Percentiles rank a stretch among this genome's conserved stretches.
Evolutionary conservation across 176 grass and related monocot genomes (phyloP).

Genomic region (Aegilops tauschii): DNA sequence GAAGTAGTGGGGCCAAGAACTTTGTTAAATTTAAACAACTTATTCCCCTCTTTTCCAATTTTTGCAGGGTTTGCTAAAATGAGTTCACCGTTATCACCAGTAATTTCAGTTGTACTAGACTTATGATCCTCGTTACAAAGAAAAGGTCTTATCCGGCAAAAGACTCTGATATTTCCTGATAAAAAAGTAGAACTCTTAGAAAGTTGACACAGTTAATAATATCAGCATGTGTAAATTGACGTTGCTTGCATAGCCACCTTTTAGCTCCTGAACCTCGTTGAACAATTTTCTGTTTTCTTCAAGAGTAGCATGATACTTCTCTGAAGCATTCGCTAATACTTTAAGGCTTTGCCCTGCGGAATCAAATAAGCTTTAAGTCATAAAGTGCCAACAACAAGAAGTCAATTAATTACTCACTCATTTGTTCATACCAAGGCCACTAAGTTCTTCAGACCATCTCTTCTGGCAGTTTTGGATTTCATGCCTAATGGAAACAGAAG

Average conservation of each 20-base stretch:
- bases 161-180: conserved; percentile 91
- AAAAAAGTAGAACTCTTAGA: neutral
- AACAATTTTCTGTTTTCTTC: conserved; percentile 74
- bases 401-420: neutral
- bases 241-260: conserved; percentile 49
- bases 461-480: conserved; percentile 53
- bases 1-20: conserved; percentile 59
- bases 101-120: conserved; percentile 43
- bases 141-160: conserved; percentile 89
- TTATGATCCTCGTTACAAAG: conserved; percentile 65
- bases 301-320: conserved; percentile 65
- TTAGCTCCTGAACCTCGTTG: conserved; percentile 90
- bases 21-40: conserved; percentile 81
- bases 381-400: conserved; percentile 13
- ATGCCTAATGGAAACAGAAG: conserved; percentile 69
- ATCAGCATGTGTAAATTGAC: neutral
- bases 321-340: conserved; percentile 49
- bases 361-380: conserved; percentile 1
- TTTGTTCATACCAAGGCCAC: conserved; percentile 44
- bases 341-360: conserved; percentile 42
- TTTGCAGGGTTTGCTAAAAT: conserved; percentile 57
- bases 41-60: conserved; percentile 64
- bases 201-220: conserved; percentile 4
- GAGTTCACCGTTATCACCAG: conserved; percentile 68
- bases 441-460: conserved; percentile 62